Base-by-base conservation (phyloP, 2,329 filamentous ascomycete genomes). In the Didymella sp. region DNA sequence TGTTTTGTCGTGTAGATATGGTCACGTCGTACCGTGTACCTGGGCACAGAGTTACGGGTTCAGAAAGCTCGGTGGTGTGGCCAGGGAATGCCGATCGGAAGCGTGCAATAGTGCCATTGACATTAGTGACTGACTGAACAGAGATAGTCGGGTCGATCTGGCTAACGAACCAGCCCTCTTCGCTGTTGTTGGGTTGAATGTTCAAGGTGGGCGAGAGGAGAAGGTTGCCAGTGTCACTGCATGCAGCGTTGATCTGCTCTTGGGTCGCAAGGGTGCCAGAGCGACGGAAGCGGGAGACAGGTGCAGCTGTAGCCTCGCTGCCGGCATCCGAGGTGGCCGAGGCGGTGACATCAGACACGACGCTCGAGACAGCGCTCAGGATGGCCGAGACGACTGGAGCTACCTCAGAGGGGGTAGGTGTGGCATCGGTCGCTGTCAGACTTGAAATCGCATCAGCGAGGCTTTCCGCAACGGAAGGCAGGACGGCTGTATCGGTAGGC, bases 11-110 rank as follows among this genome's bases (percentile, higher is more conserved):
- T 11, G 61, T 64, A 13, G 42, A 55, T 4, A 44, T 56, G 4
- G 25, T 43, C 22, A 73, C 46, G 7, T 31, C 17, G 60, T 74
- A 72, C 33, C 62, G 50, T 28, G 52, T 59, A 15, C 66, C 66
- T 2, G 72, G 70, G 49, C 67, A 70, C 2, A 74, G 63, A 0
- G 67, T 69, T 9, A 75, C 9, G 9, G 69, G 62, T 45, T 74
- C 69, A 0, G 51, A 63, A 28, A 73, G 56, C 9, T 46, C 59
- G 28, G 72, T 43, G 8, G 50, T 53, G 6, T 58, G 54, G 25
- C 63, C 69, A 0, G 70, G 49, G 12, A 60, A 61, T 21, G 68
- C 63, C 40, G 62, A 64, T 37, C 64, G 58, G 45, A 75, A 62
- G 33, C 65, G 67, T 6, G 63, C 69, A 31, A 60, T 62, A 1